These are phyloP conservation scores for Crucihimalaya himalaica DNA, from an alignment of 345 rosid species.

Conservation along the genomic window DNA sequence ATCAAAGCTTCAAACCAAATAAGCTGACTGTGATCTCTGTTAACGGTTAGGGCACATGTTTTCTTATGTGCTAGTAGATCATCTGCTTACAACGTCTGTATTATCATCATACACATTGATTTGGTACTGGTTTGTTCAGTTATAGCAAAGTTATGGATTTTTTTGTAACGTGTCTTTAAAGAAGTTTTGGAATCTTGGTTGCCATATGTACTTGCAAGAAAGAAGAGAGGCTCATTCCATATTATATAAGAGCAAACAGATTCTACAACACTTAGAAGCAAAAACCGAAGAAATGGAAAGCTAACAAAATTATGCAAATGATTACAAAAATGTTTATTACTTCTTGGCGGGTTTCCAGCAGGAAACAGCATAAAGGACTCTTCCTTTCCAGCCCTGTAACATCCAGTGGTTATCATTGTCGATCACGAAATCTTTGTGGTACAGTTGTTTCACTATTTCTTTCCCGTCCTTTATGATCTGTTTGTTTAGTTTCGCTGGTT, in stretches of 20 bases:
- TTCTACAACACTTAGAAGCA: constrained; percentile 16
- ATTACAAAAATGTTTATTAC: not conserved
- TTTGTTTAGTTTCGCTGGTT: constrained; percentile 52
- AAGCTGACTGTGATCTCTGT: not conserved
- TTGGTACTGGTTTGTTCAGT: not conserved
- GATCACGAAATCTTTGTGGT: constrained; percentile 63
- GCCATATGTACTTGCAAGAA: constrained; percentile 11
- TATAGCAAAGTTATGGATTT: not conserved
- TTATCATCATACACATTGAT: not conserved
- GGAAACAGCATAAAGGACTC: constrained; percentile 60
- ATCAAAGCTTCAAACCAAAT: constrained; percentile 39
- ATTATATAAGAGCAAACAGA: constrained; percentile 4
- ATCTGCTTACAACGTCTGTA: not conserved
- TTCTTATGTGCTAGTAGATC: constrained; percentile 8
- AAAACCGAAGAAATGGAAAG: constrained; percentile 5
- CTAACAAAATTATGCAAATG: constrained; percentile 1
- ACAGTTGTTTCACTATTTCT: constrained; percentile 44
- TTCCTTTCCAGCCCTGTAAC: constrained; percentile 94
- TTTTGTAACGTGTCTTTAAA: not conserved
- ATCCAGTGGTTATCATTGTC: constrained; percentile 74
- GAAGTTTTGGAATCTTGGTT: not conserved
- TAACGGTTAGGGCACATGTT: not conserved
- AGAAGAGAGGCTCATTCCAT: not conserved
- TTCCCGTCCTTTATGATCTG: constrained; percentile 52
- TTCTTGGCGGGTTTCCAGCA: constrained; percentile 65